Base-by-base conservation (phyloP, 2,329 filamentous ascomycete genomes). In the Aspergillus versicolor region DNA sequence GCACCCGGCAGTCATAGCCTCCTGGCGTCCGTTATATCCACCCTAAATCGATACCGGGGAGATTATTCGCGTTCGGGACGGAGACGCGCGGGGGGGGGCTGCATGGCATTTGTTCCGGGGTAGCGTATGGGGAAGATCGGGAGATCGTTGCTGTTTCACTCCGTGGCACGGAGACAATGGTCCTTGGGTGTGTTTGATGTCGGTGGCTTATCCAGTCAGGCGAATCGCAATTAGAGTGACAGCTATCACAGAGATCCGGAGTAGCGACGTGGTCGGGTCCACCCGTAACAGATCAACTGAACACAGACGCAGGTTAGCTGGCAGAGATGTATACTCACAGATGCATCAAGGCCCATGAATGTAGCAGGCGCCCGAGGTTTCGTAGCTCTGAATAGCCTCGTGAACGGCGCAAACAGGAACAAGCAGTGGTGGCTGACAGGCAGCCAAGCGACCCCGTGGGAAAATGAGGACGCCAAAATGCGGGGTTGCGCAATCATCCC, bases 371-470 rank as follows among this genome's bases (percentile, higher is more conserved):
- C 5, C 17, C n/a, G 15, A 17, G 30, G 15, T 21, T 30, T 30
- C n/a, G 22, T 15, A 41, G 40, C 34, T 27, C 11, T 42, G 17
- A n/a, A 22, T 21, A 34, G 38, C 49, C 42, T 45, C 30, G 50
- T 52, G 30, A 45, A 52, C 24, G 19, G 5, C 12, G 34, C 34
- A 13, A 13, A 37, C 12, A 8, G 27, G 30, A 22, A 17, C 12
- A 34, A 44, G 30, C 8, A 21, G 46, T 47, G 24, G 42, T 44
- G 15, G 44, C 27, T 19, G 44, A 32, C 5, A 11, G 22, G 27
- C 4, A 46, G 43, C 43, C 24, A 46, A 46, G 43, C 22, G 21
- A 44, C 50, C 50, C 50, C 50, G 50, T 52, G 50, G 50, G 50
- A 41, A 44, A 48, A 19, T 17, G 34, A 32, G 46, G 8, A 11